These are phyloP conservation scores for Didymella arachidicola DNA, from an alignment of 2,329 filamentous ascomycete species.

Conservation along the genomic window DNA sequence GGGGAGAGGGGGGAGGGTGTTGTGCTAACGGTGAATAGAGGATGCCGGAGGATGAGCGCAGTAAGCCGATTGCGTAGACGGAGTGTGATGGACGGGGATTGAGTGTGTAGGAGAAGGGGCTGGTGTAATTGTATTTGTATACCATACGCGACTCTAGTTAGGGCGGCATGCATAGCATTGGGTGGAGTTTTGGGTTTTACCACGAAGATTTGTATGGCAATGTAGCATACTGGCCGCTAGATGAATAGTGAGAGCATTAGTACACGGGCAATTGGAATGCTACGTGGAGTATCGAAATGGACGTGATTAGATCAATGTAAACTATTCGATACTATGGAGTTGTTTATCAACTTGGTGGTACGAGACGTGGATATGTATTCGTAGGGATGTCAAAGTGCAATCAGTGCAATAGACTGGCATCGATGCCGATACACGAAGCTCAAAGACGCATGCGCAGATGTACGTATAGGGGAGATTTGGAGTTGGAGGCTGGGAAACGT, in stretches of 20 bases:
- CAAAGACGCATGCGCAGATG: background rate
- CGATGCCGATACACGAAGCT: background rate
- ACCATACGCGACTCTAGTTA: slow-evolving; percentile 15
- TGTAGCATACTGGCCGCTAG: background rate
- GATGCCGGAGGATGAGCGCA: slow-evolving; percentile 52
- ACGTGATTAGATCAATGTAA: background rate
- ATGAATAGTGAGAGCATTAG: background rate
- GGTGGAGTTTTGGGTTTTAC: slow-evolving; percentile 29
- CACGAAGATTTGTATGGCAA: slow-evolving; percentile 7
- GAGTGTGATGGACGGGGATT: too few relatives aligned
- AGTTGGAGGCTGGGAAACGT: background rate
- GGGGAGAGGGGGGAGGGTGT: background rate
- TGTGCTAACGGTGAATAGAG: slow-evolving; percentile 31
- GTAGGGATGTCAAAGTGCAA: background rate
- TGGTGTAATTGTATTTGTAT: slow-evolving; percentile 29
- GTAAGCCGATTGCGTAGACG: slow-evolving; percentile 49
- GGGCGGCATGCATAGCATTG: slow-evolving; percentile 29
- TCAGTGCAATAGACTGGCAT: background rate
- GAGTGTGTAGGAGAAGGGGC: background rate
- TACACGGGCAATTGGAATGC: background rate
- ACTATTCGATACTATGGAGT: background rate
- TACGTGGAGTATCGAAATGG: too few relatives aligned
- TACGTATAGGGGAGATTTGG: background rate
- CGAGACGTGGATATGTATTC: background rate
- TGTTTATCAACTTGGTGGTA: background rate